phyloP scores from a whole-genome alignment of 2,329 filamentous ascomycete genomes.

The Xylaria sp. region DNA sequence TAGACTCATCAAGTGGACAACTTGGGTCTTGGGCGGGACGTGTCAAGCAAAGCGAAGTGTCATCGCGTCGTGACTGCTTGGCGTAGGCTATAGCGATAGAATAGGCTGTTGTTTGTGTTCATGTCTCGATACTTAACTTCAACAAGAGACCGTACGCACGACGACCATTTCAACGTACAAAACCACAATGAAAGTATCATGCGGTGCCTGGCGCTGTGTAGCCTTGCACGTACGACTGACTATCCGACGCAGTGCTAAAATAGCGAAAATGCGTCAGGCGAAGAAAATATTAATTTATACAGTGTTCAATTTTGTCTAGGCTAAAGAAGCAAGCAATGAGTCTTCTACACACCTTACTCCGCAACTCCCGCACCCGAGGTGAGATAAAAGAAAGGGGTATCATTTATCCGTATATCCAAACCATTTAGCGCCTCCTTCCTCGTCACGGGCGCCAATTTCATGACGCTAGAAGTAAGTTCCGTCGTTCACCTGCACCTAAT shows the following conservation, averaged over 20 bases:
- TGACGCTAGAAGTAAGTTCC: not conserved
- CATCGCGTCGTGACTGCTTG: too few species aligned
- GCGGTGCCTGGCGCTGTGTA: not conserved
- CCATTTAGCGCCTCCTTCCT: not conserved
- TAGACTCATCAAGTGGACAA: too few species aligned
- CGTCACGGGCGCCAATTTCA: not conserved
- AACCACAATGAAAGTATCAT: not conserved
- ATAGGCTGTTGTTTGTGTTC: too few species aligned
- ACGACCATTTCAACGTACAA: not conserved
- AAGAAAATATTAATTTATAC: not conserved
- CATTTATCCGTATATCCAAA: conserved; percentile 24
- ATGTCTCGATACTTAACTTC: too few species aligned
- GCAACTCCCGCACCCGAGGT: not conserved
- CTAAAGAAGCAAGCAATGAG: not conserved
- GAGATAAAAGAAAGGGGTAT: conserved; percentile 29
- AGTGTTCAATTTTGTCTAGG: not conserved
- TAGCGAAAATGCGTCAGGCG: not conserved
- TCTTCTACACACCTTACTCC: not conserved
- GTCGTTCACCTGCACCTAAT: not conserved
- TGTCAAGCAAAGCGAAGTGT: too few species aligned
- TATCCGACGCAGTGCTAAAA: not conserved
- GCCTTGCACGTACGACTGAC: not conserved
- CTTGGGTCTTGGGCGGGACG: too few species aligned
- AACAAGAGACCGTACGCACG: too few species aligned
- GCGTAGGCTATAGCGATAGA: too few species aligned